Evolutionary conservation across 352 stramenopile species (phyloP), one percentile per base, ranked within the genome.

Genomic region (Globisporangium polare): DNA sequence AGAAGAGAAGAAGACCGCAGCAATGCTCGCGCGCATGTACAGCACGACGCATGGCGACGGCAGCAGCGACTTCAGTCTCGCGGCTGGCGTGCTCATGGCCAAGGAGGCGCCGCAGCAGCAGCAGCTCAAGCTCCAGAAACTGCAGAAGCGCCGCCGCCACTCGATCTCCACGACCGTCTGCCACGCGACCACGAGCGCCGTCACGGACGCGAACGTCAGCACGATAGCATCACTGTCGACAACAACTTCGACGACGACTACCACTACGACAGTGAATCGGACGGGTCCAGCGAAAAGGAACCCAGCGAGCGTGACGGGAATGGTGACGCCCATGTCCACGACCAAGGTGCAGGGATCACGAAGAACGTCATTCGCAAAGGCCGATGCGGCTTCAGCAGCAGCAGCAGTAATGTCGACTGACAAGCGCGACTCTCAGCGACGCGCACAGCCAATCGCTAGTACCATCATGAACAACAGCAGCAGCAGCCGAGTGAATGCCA

Each of bases 21-120:
- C 35, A 13, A 54, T 54, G 47, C 47, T 54, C 26, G 18, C 47
- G 17, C 20, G 29, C 26, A 24, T 54, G 26, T 26, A 39, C 17
- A 54, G 12, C 47, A 53, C 46, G 12, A 18, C 42, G n/a, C 6
- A n/a, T 20, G 18, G 26, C 17, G 35, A 20, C 17, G 26, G 31
- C 26, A 17, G 47, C 2, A 54, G 26, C 47, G 47, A 54, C 47
- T 54, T 18, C 47, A n/a, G 31, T 26, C 47, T 54, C 26, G n/a
- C 47, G 47, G 47, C 47, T 17, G 47, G 47, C 8, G 26, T 54
- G 3, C 47, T 54, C 26, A 54, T 41, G 47, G 47, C 47, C 26
- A 54, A 54, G 20, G 26, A 31, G 29, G 26, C 26, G n/a, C 3
- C 43, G 8, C 43, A 60, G 63, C 67, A 67, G 53, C 47, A 26